phyloP scores from a whole-genome alignment of 805 yeast species.

The Candida fluviatilis region DNA sequence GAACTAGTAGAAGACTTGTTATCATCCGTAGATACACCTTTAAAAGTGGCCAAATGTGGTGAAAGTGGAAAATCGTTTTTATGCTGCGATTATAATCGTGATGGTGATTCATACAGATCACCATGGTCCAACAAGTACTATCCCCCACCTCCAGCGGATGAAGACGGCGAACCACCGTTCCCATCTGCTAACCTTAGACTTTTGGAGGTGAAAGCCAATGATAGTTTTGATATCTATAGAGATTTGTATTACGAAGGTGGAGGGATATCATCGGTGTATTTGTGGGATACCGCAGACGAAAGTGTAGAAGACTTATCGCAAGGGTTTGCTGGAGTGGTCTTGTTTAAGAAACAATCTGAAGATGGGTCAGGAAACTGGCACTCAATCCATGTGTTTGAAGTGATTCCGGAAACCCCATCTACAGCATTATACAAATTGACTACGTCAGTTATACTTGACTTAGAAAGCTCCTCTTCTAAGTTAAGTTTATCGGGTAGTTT shows the following conservation, averaged over 20 bases:
- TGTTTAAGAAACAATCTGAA: constrained; percentile 68
- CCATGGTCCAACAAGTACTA: constrained; percentile 84
- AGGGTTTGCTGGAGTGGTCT: constrained; percentile 88
- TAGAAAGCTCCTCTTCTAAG: constrained; percentile 34
- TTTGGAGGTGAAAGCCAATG: constrained; percentile 78
- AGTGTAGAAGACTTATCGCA: constrained; percentile 24
- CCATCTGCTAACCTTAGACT: constrained; percentile 67
- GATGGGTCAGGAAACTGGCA: constrained; percentile 72
- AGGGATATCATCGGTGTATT: constrained; percentile 81
- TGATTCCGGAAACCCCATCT: constrained; percentile 36
- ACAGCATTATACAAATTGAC: constrained; percentile 65
- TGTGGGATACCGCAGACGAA: constrained; percentile 76
- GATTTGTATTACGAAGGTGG: constrained; percentile 90
- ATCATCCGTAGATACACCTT: constrained; percentile 83
- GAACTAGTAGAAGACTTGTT: constrained; percentile 83
- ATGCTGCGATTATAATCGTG: constrained; percentile 92
- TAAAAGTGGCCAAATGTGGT: constrained; percentile 48
- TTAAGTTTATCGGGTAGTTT: constrained; percentile 66
- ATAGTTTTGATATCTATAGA: constrained; percentile 86
- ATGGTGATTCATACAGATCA: constrained; percentile 86
- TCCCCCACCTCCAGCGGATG: constrained; percentile 36
- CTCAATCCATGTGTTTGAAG: constrained; percentile 88
- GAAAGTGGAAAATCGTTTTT: constrained; percentile 63
- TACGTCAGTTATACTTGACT: constrained; percentile 79
- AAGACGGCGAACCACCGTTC: constrained; percentile 66